Conservation (phyloP, 257 asterid genomes). For the Rauvolfia tetraphylla region DNA sequence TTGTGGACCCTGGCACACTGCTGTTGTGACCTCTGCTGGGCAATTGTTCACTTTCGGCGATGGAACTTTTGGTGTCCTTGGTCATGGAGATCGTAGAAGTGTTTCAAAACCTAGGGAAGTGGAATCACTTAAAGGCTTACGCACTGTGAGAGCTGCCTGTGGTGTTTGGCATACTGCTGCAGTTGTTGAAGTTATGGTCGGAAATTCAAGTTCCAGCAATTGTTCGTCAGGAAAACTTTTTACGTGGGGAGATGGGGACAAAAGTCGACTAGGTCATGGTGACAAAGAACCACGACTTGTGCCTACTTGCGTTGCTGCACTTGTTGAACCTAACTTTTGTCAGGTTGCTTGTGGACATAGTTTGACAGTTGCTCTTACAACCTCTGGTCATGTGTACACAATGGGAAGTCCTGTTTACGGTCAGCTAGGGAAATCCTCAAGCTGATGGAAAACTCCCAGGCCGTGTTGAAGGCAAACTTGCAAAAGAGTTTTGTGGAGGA, state of each 20-base stretch:
- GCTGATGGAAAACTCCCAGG: slow-evolving; percentile 79
- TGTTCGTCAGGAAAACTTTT: slow-evolving; percentile 86
- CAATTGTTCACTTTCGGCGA: slow-evolving; percentile 88
- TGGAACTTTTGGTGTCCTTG: slow-evolving; percentile 95
- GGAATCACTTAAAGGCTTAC: slow-evolving; percentile 83
- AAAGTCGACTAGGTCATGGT: slow-evolving; percentile 84
- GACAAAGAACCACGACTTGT: slow-evolving; percentile 80
- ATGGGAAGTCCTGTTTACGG: slow-evolving; percentile 96
- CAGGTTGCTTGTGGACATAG: slow-evolving; percentile 94
- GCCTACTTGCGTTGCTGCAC: slow-evolving; percentile 91
- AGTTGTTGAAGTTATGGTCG: slow-evolving; percentile 88
- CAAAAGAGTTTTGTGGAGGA: slow-evolving; percentile 74
- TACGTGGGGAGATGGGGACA: slow-evolving; percentile 97
- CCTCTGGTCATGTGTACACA: slow-evolving; percentile 79
- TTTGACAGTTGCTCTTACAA: slow-evolving; percentile 83
- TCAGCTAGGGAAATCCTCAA: slow-evolving; percentile 79
- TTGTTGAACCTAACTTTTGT: slow-evolving; percentile 81
- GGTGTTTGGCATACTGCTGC: slow-evolving; percentile 99
- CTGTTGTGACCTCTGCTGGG: slow-evolving; percentile 90
- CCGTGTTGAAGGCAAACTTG: slow-evolving; percentile 77
- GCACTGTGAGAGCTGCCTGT: slow-evolving; percentile 82
- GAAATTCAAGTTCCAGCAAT: slow-evolving; percentile 76
- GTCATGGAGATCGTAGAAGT: slow-evolving; percentile 79
- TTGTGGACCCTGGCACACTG: slow-evolving; percentile 97
- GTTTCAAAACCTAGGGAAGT: slow-evolving; percentile 77